Base-by-base conservation (phyloP, 2,329 filamentous ascomycete species). In the Pseudocercospora fuligena region DNA sequence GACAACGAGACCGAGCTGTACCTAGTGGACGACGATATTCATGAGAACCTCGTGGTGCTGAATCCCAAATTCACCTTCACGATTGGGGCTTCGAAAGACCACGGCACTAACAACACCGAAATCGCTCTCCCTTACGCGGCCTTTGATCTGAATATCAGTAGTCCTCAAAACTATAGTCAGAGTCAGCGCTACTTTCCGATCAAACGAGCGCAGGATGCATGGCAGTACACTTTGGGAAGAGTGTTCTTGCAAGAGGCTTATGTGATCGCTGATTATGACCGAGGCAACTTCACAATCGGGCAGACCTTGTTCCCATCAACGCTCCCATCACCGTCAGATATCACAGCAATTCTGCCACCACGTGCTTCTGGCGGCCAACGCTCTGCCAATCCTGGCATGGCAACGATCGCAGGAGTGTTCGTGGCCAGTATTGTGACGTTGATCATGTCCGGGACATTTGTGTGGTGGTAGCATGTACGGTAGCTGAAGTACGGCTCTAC, bases 211-310 rank as follows among this genome's bases (percentile, higher is more conserved):
- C 73, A 82, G 16, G 82, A 85, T 64, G 82, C 83, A 36, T 81
- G 80, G 16, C 83, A 87, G 69, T 85, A 87, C 75, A 85, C 89
- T 12, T 83, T 92, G 43, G 90, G 90, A 9, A 84, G 89, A 43
- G 85, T 86, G 0, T 92, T 92, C 69, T 79, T 92, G 63, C 90
- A 92, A 74, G 90, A 92, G 76, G 85, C 89, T 1, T 84, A 84
- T 64, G 63, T 85, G 58, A 79, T 77, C 4, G 82, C 83, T 5
- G 82, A 85, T 66, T 84, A 81, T 74, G 82, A 84, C 64, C 76
- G 80, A 16, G 70, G 77, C 29, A 80, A 79, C 47, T 84, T 85
- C 73, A 80, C 79, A 25, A 72, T 85, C 2, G 81, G 78, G 14
- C 81, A 80, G 60, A 70, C 69, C 9, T 54, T 43, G 4, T 43